These are phyloP conservation scores for Calocybe cyanea DNA, from an alignment of 768 basidiomycete species.

Conservation along the genomic window DNA sequence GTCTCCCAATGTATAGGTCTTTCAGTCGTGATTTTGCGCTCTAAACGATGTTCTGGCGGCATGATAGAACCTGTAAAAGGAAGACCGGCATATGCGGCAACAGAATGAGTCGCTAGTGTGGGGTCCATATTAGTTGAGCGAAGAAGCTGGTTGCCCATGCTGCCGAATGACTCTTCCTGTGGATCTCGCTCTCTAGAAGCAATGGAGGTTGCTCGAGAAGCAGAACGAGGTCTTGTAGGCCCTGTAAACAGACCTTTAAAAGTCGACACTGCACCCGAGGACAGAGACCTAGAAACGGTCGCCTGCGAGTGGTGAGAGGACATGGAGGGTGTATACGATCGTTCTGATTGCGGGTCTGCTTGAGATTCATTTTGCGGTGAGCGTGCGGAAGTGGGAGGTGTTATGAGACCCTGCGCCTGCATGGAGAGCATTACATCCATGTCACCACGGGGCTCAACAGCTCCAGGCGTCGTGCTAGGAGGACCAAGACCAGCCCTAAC, in stretches of 20 bases:
- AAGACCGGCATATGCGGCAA: conserved; percentile 26
- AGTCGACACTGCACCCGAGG: conserved; percentile 46
- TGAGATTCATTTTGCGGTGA: conserved; percentile 25
- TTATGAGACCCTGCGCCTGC: conserved; percentile 60
- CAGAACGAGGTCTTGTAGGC: conserved; percentile 49
- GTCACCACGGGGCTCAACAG: conserved; percentile 68
- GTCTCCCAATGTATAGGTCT: conserved; percentile 12
- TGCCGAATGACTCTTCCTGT: conserved; percentile 53
- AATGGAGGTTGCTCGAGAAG: conserved; percentile 47
- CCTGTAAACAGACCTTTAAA: conserved; percentile 56
- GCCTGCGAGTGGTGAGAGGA: conserved; percentile 42
- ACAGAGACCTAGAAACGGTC: conserved; percentile 33
- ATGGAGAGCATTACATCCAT: conserved; percentile 84
- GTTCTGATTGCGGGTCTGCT: conserved; percentile 25
- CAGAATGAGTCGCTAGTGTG: conserved; percentile 21
- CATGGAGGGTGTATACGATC: conserved; percentile 43
- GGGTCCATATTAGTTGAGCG: conserved; percentile 34
- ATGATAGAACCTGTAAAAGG: conserved; percentile 28
- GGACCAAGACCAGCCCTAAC: conserved; percentile 63
- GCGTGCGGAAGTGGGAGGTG: conserved; percentile 26
- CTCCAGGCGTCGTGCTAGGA: conserved; percentile 35
- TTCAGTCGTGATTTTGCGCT: conserved; percentile 29
- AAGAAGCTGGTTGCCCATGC: conserved; percentile 52
- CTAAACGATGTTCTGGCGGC: conserved; percentile 28
- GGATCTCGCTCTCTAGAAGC: conserved; percentile 30